Evolutionary conservation across 305 asterid species (phyloP).

Genomic region (Petunia hybrid): DNA sequence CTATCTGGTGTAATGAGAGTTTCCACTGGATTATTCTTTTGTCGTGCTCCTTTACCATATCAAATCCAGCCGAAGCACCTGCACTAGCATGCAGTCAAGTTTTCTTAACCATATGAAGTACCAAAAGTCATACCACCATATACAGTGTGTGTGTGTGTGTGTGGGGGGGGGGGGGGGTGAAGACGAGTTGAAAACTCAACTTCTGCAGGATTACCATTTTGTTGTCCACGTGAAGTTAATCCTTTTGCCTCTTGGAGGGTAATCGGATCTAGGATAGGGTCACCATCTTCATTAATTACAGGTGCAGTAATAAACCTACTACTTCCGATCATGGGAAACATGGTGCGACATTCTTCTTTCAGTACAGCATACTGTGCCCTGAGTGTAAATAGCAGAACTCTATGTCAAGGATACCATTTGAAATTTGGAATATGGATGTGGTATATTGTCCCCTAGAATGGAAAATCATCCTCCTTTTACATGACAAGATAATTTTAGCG

Average conservation of each 20-base stretch:
- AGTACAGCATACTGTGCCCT: constrained; percentile 71
- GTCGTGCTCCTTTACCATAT: constrained; percentile 53
- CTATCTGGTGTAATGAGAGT: constrained; percentile 90
- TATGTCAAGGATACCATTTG: neutral
- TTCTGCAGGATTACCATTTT: constrained; percentile 48
- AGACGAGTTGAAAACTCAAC: constrained; percentile 31
- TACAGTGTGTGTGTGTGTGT: neutral
- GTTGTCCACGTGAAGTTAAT: constrained; percentile 39
- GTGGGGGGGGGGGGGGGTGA: neutral
- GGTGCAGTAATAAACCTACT: constrained; percentile 85
- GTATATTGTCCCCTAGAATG: neutral
- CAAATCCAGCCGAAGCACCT: constrained; percentile 50
- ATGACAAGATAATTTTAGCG: neutral
- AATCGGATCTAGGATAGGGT: constrained; percentile 75
- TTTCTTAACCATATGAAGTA: neutral
- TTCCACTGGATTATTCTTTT: constrained; percentile 86
- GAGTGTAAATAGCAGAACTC: constrained; percentile 37
- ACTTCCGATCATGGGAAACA: constrained; percentile 86
- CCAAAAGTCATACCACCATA: neutral
- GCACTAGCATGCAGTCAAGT: constrained; percentile 12
- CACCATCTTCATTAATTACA: constrained; percentile 71
- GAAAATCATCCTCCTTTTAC: constrained; percentile 6
- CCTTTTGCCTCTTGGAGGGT: constrained; percentile 71
- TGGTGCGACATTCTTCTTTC: constrained; percentile 72
- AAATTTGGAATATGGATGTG: constrained; percentile 12